Base-by-base conservation (phyloP, 164 flowering plant species). In the Macadamia tetraphylla region DNA sequence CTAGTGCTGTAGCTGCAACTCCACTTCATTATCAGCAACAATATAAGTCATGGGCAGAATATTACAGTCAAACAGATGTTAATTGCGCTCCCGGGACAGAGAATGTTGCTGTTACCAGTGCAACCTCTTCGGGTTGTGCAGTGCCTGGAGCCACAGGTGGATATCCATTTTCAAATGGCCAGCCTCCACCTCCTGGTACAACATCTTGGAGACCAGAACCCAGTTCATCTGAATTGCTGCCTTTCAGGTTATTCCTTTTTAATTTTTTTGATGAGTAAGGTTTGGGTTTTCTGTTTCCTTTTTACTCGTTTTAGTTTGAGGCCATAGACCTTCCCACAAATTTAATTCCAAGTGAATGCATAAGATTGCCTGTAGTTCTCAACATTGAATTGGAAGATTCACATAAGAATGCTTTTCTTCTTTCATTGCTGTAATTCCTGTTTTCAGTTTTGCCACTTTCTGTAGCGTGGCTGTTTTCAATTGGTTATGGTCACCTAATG, bases 1-100 rank as follows among this genome's bases (percentile, higher is more conserved):
- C 94, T 68, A 74, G 81, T 64, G 64, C 80, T 76, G 80, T 74
- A n/a, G 63, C 85, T 63, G 68, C 84, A 67, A 70, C 86, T 59
- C 70, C 88, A 9, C 49, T 65, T 53, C 81, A 86, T 44, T 89
- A 91, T 82, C 91, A 87, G 72, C 97, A 87, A 68, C 86, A 90
- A 0, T 83, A 86, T 74, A 83, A 83, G 72, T 92, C 86, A 67
- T 94, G 96, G 98, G 80, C 86, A 43, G 89, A 88, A 70, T 87
- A 90, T 80, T 90, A 89, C 74, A 87, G 76, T 76, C 96, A 88
- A 72, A 82, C 89, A 43, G 96, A 95, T 81, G 97, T 89, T 71
- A 86, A 81, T 72, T 92, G 98, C 85, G 98, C 99, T 65, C 99
- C 99, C 67, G 99, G 99, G 66, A 95, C 98, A 63, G 99, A 95